Evolutionary conservation across 2,329 filamentous ascomycete species (phyloP).

Genomic region (Ophiostoma sp.): DNA sequence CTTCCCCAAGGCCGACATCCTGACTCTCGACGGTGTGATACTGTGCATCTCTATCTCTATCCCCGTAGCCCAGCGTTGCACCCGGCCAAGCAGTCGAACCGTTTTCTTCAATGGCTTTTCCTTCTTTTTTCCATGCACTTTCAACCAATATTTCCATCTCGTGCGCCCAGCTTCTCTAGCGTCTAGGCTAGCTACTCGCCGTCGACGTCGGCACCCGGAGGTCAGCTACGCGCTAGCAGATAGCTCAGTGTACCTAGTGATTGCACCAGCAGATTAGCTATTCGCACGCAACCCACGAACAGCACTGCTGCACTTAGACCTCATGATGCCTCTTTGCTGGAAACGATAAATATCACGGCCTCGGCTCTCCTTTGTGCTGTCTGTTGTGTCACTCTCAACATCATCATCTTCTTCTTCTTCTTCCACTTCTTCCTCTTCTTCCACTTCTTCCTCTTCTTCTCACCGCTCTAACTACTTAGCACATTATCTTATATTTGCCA

Average conservation of each 20-base stretch:
- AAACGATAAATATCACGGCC: slow-evolving; percentile 7
- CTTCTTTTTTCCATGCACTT: too few relatives aligned
- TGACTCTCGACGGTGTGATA: not conserved
- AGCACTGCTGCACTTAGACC: not conserved
- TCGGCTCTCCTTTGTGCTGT: not conserved
- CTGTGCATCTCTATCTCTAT: not conserved
- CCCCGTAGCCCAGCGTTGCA: not conserved
- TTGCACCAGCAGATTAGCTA: not conserved
- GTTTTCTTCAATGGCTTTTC: not conserved
- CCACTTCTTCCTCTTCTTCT: not conserved
- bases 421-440: not conserved
- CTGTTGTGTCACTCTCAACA: not conserved
- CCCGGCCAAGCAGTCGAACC: not conserved
- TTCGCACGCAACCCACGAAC: not conserved
- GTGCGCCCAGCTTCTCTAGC: slow-evolving; percentile 1
- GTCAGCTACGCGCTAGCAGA: not conserved
- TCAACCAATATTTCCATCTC: not conserved
- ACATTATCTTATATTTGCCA: not conserved
- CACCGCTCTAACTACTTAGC: not conserved
- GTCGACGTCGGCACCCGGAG: slow-evolving; percentile 5
- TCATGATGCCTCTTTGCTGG: not conserved
- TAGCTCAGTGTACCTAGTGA: too few relatives aligned
- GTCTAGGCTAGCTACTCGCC: not conserved
- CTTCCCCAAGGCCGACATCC: not conserved
- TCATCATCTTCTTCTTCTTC: not conserved